A percentile compares a stretch with the other conserved stretches of the same genome.
Evolutionary conservation across 2,329 filamentous ascomycete genomes (phyloP).

Genomic region (Trichoderma guizhouense): DNA sequence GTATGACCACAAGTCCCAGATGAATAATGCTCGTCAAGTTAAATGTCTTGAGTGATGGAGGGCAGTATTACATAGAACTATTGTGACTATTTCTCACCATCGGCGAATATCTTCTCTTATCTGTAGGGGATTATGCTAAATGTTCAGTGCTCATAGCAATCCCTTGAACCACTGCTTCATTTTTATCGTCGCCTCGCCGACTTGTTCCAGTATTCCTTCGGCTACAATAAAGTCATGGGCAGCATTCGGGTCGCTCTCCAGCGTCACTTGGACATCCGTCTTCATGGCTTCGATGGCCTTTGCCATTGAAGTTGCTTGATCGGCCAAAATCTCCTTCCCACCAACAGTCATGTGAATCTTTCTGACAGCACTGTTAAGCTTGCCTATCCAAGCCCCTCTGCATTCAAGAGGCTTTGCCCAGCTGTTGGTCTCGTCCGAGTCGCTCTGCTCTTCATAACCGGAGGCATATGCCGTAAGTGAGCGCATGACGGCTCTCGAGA

Average conservation of each 20-base stretch:
- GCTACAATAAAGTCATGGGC: slow-evolving; percentile 35
- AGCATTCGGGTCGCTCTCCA: slow-evolving; percentile 30
- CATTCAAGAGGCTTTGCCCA: slow-evolving; percentile 31
- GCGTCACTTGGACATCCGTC: slow-evolving; percentile 24
- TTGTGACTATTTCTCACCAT: background rate
- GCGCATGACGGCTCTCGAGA: slow-evolving; percentile 23
- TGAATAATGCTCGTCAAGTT: background rate
- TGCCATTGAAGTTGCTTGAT: slow-evolving; percentile 28
- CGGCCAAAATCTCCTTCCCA: slow-evolving; percentile 31
- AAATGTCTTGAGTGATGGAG: background rate
- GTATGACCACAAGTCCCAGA: background rate
- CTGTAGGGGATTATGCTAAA: background rate
- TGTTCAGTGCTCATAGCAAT: background rate
- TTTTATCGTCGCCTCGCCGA: slow-evolving; percentile 29
- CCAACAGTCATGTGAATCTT: slow-evolving; percentile 34
- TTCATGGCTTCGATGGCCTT: slow-evolving; percentile 24
- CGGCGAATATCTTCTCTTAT: background rate
- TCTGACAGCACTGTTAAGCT: slow-evolving; percentile 23
- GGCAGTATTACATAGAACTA: background rate
- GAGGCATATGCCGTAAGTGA: slow-evolving; percentile 15
- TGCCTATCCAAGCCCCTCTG: slow-evolving; percentile 29
- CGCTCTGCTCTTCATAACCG: slow-evolving; percentile 17
- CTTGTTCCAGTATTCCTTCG: slow-evolving; percentile 20
- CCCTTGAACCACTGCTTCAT: slow-evolving; percentile 33
- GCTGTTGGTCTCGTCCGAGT: slow-evolving; percentile 9